Evolutionary conservation across 2,329 filamentous ascomycete genomes (phyloP).

Genomic region (Aspergillus sp.): DNA sequence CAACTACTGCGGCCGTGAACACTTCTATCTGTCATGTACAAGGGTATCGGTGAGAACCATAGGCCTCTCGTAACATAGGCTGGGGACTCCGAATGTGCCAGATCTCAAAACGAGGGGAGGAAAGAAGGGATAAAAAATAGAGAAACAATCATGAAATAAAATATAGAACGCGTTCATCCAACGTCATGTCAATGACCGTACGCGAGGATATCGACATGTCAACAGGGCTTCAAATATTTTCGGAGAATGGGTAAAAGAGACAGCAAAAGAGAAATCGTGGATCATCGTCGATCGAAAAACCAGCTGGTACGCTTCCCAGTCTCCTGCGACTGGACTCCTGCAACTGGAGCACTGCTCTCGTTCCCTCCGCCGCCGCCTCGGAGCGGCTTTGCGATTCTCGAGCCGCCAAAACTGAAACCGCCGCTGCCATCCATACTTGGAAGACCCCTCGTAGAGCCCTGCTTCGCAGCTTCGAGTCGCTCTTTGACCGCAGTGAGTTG

Average conservation of each 20-base stretch:
- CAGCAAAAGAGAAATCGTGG: constrained; percentile 31
- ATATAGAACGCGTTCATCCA: constrained; percentile 8
- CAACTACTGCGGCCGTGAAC: not conserved
- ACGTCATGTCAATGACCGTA: not conserved
- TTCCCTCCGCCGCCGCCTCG: constrained; percentile 50
- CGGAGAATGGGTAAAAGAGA: constrained; percentile 27
- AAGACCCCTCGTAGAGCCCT: constrained; percentile 82
- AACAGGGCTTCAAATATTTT: constrained; percentile 22
- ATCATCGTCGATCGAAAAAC: constrained; percentile 52
- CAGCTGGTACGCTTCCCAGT: constrained; percentile 65
- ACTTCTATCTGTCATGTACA: constrained; percentile 15
- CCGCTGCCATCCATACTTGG: constrained; percentile 64
- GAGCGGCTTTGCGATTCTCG: constrained; percentile 66
- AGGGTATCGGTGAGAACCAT: constrained; percentile 22
- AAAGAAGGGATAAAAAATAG: not conserved
- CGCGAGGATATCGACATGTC: constrained; percentile 12
- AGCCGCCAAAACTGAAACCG: constrained; percentile 69
- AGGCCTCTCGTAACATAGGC: constrained; percentile 9
- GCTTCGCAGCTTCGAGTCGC: constrained; percentile 91
- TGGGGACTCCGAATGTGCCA: constrained; percentile 5
- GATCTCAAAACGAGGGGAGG: constrained; percentile 3
- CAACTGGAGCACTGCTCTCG: constrained; percentile 39
- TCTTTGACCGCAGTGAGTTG: constrained; percentile 98
- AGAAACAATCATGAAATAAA: constrained; percentile 7
- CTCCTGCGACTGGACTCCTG: constrained; percentile 67